Evolutionary conservation across 768 basidiomycete species (phyloP).

Genomic region (Tylopilus plumbeoviolaceoides): DNA sequence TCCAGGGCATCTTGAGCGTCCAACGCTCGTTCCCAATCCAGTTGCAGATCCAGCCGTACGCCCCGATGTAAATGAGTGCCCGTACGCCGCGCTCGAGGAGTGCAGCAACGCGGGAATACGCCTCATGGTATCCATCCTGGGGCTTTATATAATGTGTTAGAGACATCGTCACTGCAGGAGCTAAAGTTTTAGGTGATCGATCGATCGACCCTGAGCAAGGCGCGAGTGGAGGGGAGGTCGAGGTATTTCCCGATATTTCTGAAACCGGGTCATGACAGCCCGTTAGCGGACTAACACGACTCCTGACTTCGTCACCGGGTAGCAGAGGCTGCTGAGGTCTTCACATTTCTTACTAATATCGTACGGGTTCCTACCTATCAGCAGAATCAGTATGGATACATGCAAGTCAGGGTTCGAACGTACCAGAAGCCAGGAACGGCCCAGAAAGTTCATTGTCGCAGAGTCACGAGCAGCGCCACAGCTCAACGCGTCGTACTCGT

Average conservation of each 20-base stretch:
- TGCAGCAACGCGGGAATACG: constrained; percentile 35
- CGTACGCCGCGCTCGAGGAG: constrained; percentile 76
- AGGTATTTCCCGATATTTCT: constrained; percentile 63
- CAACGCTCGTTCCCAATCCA: constrained; percentile 75
- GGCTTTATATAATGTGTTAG: constrained; percentile 41
- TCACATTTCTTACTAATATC: constrained; percentile 64
- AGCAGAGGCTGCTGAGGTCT: constrained; percentile 50
- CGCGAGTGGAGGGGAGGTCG: constrained; percentile 49
- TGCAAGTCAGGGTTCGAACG: constrained; percentile 9
- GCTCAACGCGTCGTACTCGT: constrained; percentile 60
- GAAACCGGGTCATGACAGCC: constrained; percentile 2
- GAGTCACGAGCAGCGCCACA: constrained; percentile 67
- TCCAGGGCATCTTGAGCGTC: constrained; percentile 74
- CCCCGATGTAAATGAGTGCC: constrained; percentile 70
- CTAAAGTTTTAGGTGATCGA: constrained; percentile 38
- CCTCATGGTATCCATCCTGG: constrained; percentile 39
- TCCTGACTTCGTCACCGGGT: constrained; percentile 40
- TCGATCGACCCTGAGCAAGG: constrained; percentile 59
- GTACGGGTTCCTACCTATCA: constrained; percentile 52
- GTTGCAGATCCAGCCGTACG: constrained; percentile 78
- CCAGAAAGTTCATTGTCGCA: constrained; percentile 41
- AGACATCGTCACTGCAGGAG: constrained; percentile 41
- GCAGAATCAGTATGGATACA: neutral
- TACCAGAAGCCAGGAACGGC: constrained; percentile 32
- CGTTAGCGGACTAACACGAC: neutral